Conservation (phyloP, 768 basidiomycete genomes). For the Lentinula sp. region DNA sequence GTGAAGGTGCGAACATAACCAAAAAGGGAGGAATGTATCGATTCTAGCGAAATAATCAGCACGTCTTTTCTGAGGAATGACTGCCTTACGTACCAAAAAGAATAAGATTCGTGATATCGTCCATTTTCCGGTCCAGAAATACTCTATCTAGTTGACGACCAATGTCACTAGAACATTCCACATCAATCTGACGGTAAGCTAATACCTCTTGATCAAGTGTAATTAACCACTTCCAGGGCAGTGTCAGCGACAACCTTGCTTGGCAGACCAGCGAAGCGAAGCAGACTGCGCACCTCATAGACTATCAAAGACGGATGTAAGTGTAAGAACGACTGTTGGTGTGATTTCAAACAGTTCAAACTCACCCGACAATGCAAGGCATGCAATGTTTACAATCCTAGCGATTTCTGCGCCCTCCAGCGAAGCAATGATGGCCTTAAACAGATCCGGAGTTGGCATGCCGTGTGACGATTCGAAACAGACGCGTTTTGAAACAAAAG, state of each 20-base stretch:
- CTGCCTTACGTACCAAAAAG: constrained; percentile 22
- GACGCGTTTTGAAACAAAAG: neutral
- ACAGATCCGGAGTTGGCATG: neutral
- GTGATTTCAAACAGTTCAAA: neutral
- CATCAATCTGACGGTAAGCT: neutral
- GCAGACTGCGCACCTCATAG: neutral
- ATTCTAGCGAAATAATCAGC: constrained; percentile 17
- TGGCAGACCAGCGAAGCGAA: neutral
- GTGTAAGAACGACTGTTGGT: neutral
- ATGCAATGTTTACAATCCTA: neutral
- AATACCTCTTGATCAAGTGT: constrained; percentile 33
- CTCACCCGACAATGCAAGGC: constrained; percentile 8
- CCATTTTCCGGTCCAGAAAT: constrained; percentile 35
- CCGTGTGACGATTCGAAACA: too few species aligned
- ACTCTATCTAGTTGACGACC: constrained; percentile 20
- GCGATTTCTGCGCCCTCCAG: constrained; percentile 6
- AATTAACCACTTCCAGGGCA: constrained; percentile 15
- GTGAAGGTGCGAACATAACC: constrained; percentile 14
- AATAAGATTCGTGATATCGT: constrained; percentile 29
- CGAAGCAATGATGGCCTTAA: neutral
- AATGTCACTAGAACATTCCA: neutral
- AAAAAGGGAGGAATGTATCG: constrained; percentile 23
- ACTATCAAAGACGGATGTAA: neutral
- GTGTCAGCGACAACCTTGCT: neutral
- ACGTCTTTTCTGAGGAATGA: neutral